Conservation (phyloP, 2,329 filamentous ascomycete species). For the Helotiales sp. region DNA sequence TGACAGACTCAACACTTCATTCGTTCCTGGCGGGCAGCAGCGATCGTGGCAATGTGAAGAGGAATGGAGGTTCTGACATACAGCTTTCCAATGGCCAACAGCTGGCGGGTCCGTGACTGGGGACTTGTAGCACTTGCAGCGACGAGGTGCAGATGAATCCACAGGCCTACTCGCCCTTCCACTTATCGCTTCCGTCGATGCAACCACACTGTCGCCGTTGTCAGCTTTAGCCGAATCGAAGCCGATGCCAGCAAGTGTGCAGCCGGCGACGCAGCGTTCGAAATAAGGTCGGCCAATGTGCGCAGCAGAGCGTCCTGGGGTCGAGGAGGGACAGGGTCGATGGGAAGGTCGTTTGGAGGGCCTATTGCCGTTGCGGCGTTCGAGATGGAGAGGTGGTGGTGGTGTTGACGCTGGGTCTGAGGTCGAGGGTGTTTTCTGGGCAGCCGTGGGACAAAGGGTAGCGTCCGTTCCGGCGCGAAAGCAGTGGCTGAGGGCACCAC, state of each 20-base stretch:
- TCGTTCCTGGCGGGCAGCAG: slow-evolving; percentile 19
- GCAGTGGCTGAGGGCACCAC: slow-evolving; percentile 11
- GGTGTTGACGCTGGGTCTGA: not conserved
- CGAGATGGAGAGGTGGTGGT: not conserved
- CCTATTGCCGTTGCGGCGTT: not conserved
- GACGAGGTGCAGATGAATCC: slow-evolving; percentile 22
- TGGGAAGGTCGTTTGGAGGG: not conserved
- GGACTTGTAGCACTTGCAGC: slow-evolving; percentile 23
- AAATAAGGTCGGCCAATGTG: no score
- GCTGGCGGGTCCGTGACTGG: slow-evolving; percentile 26
- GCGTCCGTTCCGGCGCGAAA: not conserved
- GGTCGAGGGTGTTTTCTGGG: not conserved
- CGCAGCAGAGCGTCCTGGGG: no score
- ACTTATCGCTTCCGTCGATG: slow-evolving; percentile 23
- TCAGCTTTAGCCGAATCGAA: slow-evolving; percentile 26
- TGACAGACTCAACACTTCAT: slow-evolving; percentile 23
- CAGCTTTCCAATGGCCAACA: slow-evolving; percentile 29
- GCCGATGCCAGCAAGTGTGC: no score
- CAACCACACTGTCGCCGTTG: slow-evolving; percentile 25
- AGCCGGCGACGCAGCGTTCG: no score
- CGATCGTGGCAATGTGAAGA: slow-evolving; percentile 25
- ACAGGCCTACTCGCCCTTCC: slow-evolving; percentile 10
- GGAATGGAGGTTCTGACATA: slow-evolving; percentile 27
- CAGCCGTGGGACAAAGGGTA: not conserved
- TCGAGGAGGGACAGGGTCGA: not conserved